A percentile compares a stretch with the other conserved stretches of the same genome.
These are phyloP conservation scores for Yarrowia phangngaensis DNA, from an alignment of 805 yeast species.

Conservation along the genomic window DNA sequence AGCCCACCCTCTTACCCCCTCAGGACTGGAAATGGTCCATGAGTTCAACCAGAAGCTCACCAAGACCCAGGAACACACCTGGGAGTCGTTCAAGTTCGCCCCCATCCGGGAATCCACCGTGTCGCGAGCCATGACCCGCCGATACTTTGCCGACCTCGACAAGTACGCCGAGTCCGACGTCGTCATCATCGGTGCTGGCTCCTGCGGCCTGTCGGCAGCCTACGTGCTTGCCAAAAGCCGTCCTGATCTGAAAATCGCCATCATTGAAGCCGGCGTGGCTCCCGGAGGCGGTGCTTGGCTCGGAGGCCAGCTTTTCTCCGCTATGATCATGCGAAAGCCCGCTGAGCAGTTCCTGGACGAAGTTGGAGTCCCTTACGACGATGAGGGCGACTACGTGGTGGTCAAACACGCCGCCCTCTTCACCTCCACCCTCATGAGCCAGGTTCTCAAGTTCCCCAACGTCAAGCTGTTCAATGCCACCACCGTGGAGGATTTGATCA, in stretches of 20 bases:
- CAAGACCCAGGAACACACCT: conserved; percentile 41
- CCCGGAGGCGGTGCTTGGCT: conserved; percentile 81
- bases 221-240: conserved; percentile 66
- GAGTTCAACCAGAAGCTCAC: conserved; percentile 25
- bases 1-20: conserved; percentile 11
- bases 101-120: conserved; percentile 77
- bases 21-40: conserved; percentile 20
- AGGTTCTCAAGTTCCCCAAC: conserved; percentile 66
- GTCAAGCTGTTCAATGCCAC: conserved; percentile 76
- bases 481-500: conserved; percentile 74
- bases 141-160: conserved; percentile 70
- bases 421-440: conserved; percentile 65
- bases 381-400: conserved; percentile 75
- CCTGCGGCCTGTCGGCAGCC: conserved; percentile 75
- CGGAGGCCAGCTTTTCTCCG: conserved; percentile 72
- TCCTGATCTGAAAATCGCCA: conserved; percentile 71
- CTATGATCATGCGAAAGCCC: conserved; percentile 77
- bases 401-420: conserved; percentile 78
- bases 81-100: conserved; percentile 64
- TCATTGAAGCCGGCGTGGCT: conserved; percentile 68
- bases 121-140: conserved; percentile 72
- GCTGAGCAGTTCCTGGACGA: conserved; percentile 67
- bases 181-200: conserved; percentile 74
- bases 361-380: conserved; percentile 63
- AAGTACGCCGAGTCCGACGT: conserved; percentile 71